Evolutionary conservation across 257 asterid genomes (phyloP).

Genomic region (Rhazya stricta): DNA sequence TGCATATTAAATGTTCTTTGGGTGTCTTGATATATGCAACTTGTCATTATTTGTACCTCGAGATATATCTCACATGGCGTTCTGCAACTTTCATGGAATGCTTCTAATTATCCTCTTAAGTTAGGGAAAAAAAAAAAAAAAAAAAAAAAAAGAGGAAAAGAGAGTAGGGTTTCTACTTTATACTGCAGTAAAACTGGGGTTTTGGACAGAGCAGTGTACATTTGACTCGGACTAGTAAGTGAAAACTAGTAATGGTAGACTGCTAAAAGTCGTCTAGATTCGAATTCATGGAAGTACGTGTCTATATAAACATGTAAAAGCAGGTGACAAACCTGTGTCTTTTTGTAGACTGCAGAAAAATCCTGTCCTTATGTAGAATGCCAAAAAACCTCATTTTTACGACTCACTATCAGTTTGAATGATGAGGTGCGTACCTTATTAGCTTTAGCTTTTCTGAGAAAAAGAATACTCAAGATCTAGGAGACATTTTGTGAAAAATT

Average conservation of each 20-base stretch:
- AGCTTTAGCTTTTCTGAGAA: background rate
- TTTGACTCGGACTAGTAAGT: background rate
- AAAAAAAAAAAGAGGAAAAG: too few species aligned
- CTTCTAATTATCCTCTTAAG: background rate
- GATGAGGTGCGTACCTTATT: background rate
- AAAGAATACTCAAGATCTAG: too few species aligned
- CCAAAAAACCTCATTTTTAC: too few species aligned
- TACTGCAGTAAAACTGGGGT: background rate
- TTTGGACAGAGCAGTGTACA: background rate
- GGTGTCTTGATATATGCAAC: background rate
- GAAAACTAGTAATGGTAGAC: too few species aligned
- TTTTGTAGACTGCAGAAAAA: too few species aligned
- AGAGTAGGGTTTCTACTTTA: background rate
- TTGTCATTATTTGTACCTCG: background rate
- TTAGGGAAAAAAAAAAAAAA: background rate
- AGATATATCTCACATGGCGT: background rate
- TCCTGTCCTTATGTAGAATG: too few species aligned
- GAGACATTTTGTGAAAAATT: background rate
- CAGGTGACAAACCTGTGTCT: too few species aligned
- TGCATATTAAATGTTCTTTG: background rate
- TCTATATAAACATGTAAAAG: too few species aligned
- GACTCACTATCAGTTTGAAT: too few species aligned
- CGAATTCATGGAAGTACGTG: too few species aligned
- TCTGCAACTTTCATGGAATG: background rate
- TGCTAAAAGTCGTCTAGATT: too few species aligned